A percentile compares a stretch with the other conserved stretches of the same genome.
These are phyloP conservation scores for Didymella keratinophila DNA, from an alignment of 2,329 filamentous ascomycete genomes.

Conservation along the genomic window DNA sequence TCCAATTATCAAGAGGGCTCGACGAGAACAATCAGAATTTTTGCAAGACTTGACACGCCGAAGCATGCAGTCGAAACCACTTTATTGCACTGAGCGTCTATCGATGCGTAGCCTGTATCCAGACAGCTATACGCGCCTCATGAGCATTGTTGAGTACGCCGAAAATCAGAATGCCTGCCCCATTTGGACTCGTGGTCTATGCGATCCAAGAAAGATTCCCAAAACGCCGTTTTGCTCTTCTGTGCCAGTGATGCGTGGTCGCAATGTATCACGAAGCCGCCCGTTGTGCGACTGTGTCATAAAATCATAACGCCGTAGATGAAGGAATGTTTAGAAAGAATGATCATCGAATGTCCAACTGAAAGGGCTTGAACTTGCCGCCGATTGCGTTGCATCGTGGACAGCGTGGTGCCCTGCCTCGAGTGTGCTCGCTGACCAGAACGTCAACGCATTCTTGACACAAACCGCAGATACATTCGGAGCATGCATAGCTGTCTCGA, in stretches of 20 bases:
- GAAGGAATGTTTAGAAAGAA: slow-evolving; percentile 11
- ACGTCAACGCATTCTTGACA: slow-evolving; percentile 88
- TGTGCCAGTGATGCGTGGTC: slow-evolving; percentile 27
- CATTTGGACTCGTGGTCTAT: slow-evolving; percentile 26
- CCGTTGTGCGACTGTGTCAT: slow-evolving; percentile 11
- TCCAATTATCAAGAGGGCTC: too few species aligned
- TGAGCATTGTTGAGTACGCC: slow-evolving; percentile 7
- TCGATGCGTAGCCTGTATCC: slow-evolving; percentile 14
- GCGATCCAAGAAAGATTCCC: slow-evolving; percentile 19
- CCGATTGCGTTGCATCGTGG: slow-evolving; percentile 81
- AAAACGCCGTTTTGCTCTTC: slow-evolving; percentile 31
- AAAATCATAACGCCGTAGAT: slow-evolving; percentile 26
- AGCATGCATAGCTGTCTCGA: slow-evolving; percentile 89
- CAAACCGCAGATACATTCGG: slow-evolving; percentile 93
- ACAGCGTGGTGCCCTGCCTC: slow-evolving; percentile 74
- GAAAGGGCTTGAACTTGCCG: slow-evolving; percentile 83
- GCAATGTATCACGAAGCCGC: slow-evolving; percentile 14
- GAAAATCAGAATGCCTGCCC: slow-evolving; percentile 12
- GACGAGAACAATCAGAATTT: background rate
- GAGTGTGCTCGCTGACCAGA: slow-evolving; percentile 74
- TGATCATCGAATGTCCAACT: slow-evolving; percentile 77
- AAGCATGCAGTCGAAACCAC: slow-evolving; percentile 9
- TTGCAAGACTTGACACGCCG: slow-evolving; percentile 1
- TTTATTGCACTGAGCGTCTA: slow-evolving; percentile 23
- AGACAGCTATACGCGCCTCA: slow-evolving; percentile 17